Percentiles rank a stretch among this genome's conserved stretches.
phyloP scores from a whole-genome alignment of 148 eudicot species.

The Vaccinium vitisidaea region DNA sequence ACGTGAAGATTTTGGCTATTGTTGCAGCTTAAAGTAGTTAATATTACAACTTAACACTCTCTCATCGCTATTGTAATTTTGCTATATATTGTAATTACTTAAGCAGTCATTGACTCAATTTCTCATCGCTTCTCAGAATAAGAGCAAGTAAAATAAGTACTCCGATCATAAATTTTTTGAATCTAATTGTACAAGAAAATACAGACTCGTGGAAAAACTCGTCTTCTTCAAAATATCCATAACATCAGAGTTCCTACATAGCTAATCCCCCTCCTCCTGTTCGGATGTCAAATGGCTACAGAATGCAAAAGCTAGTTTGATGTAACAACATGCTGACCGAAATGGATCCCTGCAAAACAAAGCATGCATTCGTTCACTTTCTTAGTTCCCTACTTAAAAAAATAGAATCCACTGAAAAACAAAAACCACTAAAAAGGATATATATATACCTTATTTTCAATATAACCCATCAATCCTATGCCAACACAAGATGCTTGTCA shows the following conservation, averaged over 20 bases:
- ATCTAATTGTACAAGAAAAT: too few species aligned
- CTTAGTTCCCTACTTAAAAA: not conserved
- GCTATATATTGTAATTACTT: too few species aligned
- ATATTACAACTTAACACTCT: too few species aligned
- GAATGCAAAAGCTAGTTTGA: constrained; percentile 94
- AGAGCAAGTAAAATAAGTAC: too few species aligned
- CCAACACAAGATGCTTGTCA: constrained; percentile 81
- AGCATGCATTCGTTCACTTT: not conserved
- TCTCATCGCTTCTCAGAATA: too few species aligned
- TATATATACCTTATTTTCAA: constrained; percentile 76
- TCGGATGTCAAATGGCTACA: constrained; percentile 88
- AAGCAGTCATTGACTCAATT: too few species aligned
- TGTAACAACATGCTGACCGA: constrained; percentile 90
- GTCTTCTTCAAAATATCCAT: constrained; percentile 88
- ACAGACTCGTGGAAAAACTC: constrained; percentile 68
- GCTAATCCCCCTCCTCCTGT: constrained; percentile 63
- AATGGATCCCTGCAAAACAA: constrained; percentile 75
- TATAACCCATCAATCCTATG: constrained; percentile 94
- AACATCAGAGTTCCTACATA: constrained; percentile 88
- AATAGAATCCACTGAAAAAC: not conserved
- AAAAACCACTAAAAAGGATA: constrained; percentile 1
- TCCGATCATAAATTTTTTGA: too few species aligned
- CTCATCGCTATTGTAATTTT: too few species aligned
- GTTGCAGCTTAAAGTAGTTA: too few species aligned
- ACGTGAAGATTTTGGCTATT: too few species aligned